Base-by-base conservation (phyloP, 371 early-diverging fungal genomes). In the Blakeslea trispora region DNA sequence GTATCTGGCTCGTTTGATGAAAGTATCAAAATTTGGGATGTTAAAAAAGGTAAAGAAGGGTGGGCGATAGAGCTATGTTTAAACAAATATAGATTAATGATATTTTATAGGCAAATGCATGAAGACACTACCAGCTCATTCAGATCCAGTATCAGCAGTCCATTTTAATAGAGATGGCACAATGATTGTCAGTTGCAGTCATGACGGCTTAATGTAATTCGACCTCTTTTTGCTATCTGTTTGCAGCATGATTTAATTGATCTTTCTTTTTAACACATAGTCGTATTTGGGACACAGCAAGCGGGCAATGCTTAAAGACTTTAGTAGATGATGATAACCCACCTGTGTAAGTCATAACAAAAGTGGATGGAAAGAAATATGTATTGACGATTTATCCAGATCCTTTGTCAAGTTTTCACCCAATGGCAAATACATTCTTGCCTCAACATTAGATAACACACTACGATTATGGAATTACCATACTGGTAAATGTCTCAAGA, bases 1-100 rank as follows among this genome's bases (percentile, higher is more conserved):
- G 99, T 94, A 0, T 95, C 97, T 1, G 99, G 99, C 35, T 96
- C 96, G 4, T 98, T 97, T 77, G 99, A 99, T 67, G 96, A 98
- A 69, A 93, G 89, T 28, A 93, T 99, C 57, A 84, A 92, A 45
- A 90, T 98, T 43, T 99, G 99, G 99, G 98, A 99, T 72, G 93
- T 91, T 21, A 86, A 86, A 59, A 89, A 85, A 59, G 97, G 96
- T 83, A 69, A 14, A n/a, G n/a, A n/a, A n/a, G n/a, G n/a, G n/a
- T n/a, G n/a, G n/a, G n/a, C n/a, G n/a, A n/a, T n/a, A n/a, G n/a
- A n/a, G n/a, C n/a, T n/a, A n/a, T n/a, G n/a, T n/a, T n/a, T n/a
- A n/a, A n/a, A n/a, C n/a, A n/a, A n/a, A n/a, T n/a, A n/a, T n/a
- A n/a, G n/a, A n/a, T n/a, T n/a, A n/a, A n/a, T n/a, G n/a, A n/a